A percentile compares a stretch with the other conserved stretches of the same genome.
Conservation (phyloP, 2,329 filamentous ascomycete species). For the Thermothelomyces thermophilus region DNA sequence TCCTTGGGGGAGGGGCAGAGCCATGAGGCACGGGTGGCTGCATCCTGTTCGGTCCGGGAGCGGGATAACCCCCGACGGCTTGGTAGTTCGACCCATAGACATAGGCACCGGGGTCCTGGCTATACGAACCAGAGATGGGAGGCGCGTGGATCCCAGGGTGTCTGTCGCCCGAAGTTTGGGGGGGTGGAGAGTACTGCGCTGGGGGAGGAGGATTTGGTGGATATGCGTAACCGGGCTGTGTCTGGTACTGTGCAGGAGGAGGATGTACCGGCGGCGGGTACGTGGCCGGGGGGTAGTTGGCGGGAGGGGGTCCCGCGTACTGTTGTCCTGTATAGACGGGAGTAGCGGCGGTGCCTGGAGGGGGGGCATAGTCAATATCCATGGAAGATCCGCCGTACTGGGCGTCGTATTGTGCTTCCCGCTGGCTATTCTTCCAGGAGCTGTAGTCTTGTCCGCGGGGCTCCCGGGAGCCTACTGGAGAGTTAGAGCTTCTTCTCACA, state of each 20-base stretch:
- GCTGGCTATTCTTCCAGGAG: slow-evolving; percentile 24
- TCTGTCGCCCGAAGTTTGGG: slow-evolving; percentile 19
- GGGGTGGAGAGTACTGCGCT: slow-evolving; percentile 22
- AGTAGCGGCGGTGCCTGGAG: slow-evolving; percentile 15
- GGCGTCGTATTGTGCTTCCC: slow-evolving; percentile 19
- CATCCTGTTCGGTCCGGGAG: slow-evolving; percentile 17
- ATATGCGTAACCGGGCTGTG: slow-evolving; percentile 14
- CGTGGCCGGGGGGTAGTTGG: slow-evolving; percentile 26
- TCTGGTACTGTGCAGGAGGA: slow-evolving; percentile 11
- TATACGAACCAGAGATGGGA: slow-evolving; percentile 22
- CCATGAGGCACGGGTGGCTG: slow-evolving; percentile 28
- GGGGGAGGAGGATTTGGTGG: slow-evolving; percentile 16
- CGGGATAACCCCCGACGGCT: slow-evolving; percentile 15
- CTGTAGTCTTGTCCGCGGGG: slow-evolving; percentile 33
- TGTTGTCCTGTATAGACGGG: slow-evolving; percentile 16
- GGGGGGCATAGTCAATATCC: slow-evolving; percentile 23
- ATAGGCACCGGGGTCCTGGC: slow-evolving; percentile 27
- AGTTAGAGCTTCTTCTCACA: slow-evolving; percentile 54
- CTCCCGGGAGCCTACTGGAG: slow-evolving; percentile 39
- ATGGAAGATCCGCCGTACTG: slow-evolving; percentile 19
- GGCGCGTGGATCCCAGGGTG: slow-evolving; percentile 21
- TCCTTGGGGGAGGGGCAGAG: slow-evolving; percentile 20
- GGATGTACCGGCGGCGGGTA: slow-evolving; percentile 11
- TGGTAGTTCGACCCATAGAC: slow-evolving; percentile 22
- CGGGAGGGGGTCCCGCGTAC: slow-evolving; percentile 21